Evolutionary conservation across 1,284 basidiomycete genomes (phyloP).

Genomic region (Puccinia horiana): DNA sequence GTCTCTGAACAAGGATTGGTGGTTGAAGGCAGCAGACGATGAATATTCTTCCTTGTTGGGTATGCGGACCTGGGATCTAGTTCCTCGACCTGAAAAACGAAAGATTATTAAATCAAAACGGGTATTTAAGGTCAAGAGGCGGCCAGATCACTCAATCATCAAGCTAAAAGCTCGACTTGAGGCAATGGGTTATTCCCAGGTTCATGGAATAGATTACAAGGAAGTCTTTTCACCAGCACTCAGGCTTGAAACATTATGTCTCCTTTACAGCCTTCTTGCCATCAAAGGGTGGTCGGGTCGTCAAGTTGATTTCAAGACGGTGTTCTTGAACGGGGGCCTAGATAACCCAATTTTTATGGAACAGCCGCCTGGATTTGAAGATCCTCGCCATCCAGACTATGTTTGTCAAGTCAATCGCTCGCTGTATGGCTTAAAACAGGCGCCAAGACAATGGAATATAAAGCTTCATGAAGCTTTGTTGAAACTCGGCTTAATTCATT

Average conservation of each 20-base stretch:
- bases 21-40: not conserved
- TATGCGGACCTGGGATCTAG: too few relatives aligned
- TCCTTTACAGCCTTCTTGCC: not conserved
- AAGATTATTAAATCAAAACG: not conserved
- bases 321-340: not conserved
- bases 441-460: too few relatives aligned
- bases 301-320: conserved; percentile 4
- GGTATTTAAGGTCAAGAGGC: not conserved
- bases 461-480: not conserved
- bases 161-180: not conserved
- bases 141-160: not conserved
- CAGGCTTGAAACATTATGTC: not conserved
- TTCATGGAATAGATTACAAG: not conserved
- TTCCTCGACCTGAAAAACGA: not conserved
- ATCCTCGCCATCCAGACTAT: not conserved
- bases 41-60: not conserved
- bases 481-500: not conserved
- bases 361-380: not conserved
- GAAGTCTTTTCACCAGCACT: not conserved
- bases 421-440: conserved; percentile 10
- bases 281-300: not conserved
- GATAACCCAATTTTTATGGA: not conserved
- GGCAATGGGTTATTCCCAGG: not conserved
- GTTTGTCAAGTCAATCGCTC: not conserved
- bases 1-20: not conserved